Evolutionary conservation across 176 grass and related monocot genomes (phyloP).

Genomic region (Oryza officinalis): DNA sequence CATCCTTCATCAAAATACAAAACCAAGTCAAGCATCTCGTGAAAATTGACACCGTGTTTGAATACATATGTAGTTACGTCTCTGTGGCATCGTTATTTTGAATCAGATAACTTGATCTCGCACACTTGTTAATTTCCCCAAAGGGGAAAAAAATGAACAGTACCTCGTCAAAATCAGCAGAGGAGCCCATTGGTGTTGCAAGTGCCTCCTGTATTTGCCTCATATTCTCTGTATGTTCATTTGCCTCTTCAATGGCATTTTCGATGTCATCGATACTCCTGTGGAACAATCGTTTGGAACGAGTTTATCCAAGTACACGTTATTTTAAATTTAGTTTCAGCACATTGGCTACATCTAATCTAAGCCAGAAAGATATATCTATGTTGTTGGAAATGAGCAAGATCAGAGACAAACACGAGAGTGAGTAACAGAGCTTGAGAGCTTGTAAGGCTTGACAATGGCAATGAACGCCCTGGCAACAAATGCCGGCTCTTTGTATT

Average conservation of each 20-base stretch:
- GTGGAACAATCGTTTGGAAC: not conserved
- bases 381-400: too few species aligned
- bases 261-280: constrained; percentile 76
- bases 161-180: constrained; percentile 72
- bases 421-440: too few species aligned
- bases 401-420: too few species aligned
- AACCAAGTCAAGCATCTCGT: not conserved
- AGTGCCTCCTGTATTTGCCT: constrained; percentile 66
- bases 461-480: too few species aligned
- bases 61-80: not conserved
- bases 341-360: not conserved
- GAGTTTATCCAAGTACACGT: not conserved
- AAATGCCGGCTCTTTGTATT: too few species aligned
- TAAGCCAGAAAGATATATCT: not conserved
- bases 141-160: not conserved
- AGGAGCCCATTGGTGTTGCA: constrained; percentile 44
- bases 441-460: too few species aligned
- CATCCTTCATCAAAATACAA: constrained; percentile 43
- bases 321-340: not conserved
- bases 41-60: not conserved
- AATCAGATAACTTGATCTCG: not conserved
- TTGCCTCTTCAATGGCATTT: constrained; percentile 49
- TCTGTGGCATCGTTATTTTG: not conserved
- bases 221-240: constrained; percentile 60
- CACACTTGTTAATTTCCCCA: not conserved